Conservation (phyloP, 2,329 filamentous ascomycete species). For the Diplodia scrobiculata region DNA sequence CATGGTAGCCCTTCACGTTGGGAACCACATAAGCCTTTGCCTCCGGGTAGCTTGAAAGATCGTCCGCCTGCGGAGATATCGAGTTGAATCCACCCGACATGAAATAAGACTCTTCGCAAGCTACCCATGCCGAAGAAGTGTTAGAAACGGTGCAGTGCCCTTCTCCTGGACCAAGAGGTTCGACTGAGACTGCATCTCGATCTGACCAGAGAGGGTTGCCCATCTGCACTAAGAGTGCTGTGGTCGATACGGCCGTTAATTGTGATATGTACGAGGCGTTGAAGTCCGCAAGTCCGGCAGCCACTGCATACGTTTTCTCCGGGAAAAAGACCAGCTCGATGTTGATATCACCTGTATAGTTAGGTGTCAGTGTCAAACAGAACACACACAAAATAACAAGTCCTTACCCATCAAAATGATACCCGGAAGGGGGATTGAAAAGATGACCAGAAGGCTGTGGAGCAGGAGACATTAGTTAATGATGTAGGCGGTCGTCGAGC, state of each 20-base stretch:
- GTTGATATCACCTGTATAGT: slow-evolving; percentile 7
- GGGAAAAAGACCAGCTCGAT: slow-evolving; percentile 24
- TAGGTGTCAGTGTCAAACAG: not conserved
- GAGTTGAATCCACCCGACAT: slow-evolving; percentile 18
- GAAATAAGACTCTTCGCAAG: slow-evolving; percentile 23
- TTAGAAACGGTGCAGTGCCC: slow-evolving; percentile 13
- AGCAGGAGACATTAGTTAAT: not conserved
- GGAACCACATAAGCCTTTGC: slow-evolving; percentile 20
- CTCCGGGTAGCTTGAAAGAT: slow-evolving; percentile 13
- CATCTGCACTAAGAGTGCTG: slow-evolving; percentile 17
- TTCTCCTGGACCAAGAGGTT: not conserved
- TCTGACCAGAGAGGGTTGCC: slow-evolving; percentile 9
- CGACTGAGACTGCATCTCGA: slow-evolving; percentile 1
- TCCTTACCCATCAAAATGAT: slow-evolving; percentile 19
- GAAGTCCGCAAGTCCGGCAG: slow-evolving; percentile 16
- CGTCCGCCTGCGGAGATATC: slow-evolving; percentile 18
- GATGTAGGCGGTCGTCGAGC: no score
- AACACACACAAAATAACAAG: not conserved
- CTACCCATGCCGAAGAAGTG: not conserved
- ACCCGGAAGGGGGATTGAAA: slow-evolving; percentile 12
- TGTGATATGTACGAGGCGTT: slow-evolving; percentile 15
- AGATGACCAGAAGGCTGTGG: slow-evolving; percentile 8
- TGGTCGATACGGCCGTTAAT: not conserved
- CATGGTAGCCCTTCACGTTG: slow-evolving; percentile 11
- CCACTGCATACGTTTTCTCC: not conserved